Conservation (phyloP, 805 yeast species). For the Candida arabinofermentans region DNA sequence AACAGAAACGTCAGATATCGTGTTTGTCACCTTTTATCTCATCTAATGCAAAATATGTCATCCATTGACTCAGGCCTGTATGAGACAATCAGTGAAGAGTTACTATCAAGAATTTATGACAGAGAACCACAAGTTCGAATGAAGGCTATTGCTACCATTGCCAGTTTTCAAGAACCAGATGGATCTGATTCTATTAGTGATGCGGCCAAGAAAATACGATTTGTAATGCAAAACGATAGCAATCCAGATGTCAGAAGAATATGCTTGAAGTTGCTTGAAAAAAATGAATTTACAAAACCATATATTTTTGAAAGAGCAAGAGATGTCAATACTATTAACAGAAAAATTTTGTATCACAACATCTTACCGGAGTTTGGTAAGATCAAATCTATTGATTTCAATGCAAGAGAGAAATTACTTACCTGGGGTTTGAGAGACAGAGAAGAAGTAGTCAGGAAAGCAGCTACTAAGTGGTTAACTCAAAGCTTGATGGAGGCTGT, state of each 20-base stretch:
- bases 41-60: conserved; percentile 64
- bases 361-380: conserved; percentile 65
- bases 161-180: conserved; percentile 66
- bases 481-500: conserved; percentile 67
- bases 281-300: conserved; percentile 48
- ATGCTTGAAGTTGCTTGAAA: conserved; percentile 66
- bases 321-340: conserved; percentile 66
- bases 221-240: conserved; percentile 69
- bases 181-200: conserved; percentile 39
- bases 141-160: conserved; percentile 78
- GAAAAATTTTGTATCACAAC: conserved; percentile 69
- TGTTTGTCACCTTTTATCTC: conserved; percentile 70
- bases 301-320: conserved; percentile 75
- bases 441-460: conserved; percentile 65
- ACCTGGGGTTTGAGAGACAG: conserved; percentile 88
- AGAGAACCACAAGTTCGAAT: conserved; percentile 74
- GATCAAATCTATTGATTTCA: conserved; percentile 45
- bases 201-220: conserved; percentile 43
- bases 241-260: conserved; percentile 89
- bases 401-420: conserved; percentile 61
- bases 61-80: conserved; percentile 74
- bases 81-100: conserved; percentile 54
- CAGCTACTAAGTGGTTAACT: conserved; percentile 69
- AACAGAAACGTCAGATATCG: conserved; percentile 77
- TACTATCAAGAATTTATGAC: conserved; percentile 63